Evolutionary conservation across 2,329 filamentous ascomycete genomes (phyloP), one percentile per base, ranked within the genome.

Genomic region (Colletotrichum liriopes): DNA sequence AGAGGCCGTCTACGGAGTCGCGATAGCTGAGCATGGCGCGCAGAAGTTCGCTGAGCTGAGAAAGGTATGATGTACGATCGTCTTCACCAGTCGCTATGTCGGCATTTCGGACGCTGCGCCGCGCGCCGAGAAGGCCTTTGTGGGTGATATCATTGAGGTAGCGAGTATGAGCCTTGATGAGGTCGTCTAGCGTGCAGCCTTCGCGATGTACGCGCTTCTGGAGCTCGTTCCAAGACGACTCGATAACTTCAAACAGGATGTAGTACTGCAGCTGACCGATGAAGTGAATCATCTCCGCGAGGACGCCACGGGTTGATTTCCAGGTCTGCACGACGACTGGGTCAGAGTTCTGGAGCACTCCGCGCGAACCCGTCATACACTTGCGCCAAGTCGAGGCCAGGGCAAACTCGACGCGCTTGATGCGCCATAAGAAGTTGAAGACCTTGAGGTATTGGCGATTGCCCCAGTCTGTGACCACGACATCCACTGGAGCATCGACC

Each of bases 221-320:
- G 2, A 99, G 88, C 79, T 96, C 93, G 73, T 94, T 93, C 97
- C 96, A 99, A 60, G 94, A 96, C 45, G 94, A 93, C 82, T 99
- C 96, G 77, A 99, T 98, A 76, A 99, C 96, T 82, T 99, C 96
- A 79, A 98, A 99, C 12, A 99, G 88, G 76, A 99, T 98, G 81
- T 99, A 99, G 84, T 98, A 98, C 82, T 99, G 96, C 18, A 99
- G 88, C 82, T 99, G 96, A 74, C 94, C 94, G 78, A 98, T 92
- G 79, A 99, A 98, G 81, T 99, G 97, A 20, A 98, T 94, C 96
- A 99, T 99, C 82, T 99, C 97, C 16, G 96, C 95, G 47, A 98
- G 91, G 23, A 92, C 92, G 71, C 95, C 96, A 69, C 96, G 89
- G 5, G 95, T 97, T 18, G 89, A 91, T 80, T 98, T 98, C 96